Evolutionary conservation across 139 green algal species (phyloP).

Genomic region (Nannochloris sp.): DNA sequence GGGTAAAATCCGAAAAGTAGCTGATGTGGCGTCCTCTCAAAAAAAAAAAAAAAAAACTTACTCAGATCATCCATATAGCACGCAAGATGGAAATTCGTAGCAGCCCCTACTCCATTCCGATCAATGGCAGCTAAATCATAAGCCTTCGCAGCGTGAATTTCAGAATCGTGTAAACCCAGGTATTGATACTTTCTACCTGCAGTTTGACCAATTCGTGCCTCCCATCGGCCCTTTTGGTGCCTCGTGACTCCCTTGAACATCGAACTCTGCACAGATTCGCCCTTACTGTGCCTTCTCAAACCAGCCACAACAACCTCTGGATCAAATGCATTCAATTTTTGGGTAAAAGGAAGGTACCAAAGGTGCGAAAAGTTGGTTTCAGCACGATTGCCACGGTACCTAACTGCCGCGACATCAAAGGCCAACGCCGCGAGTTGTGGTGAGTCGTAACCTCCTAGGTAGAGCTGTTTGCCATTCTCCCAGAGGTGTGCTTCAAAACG

Average conservation of each 20-base stretch:
- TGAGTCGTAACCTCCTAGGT: conserved; percentile 9
- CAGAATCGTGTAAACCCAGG: conserved; percentile 57
- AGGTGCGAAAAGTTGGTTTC: conserved; percentile 8
- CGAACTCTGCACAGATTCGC: conserved; percentile 39
- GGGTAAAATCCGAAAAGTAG: too few species aligned
- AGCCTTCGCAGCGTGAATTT: conserved; percentile 60
- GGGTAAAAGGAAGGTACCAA: not conserved
- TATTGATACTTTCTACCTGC: conserved; percentile 30
- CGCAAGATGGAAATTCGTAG: conserved; percentile 68
- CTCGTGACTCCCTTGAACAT: conserved; percentile 63
- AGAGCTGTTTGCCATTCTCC: conserved; percentile 16
- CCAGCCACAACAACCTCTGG: conserved; percentile 16
- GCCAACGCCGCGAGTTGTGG: conserved; percentile 7
- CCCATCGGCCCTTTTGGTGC: conserved; percentile 71
- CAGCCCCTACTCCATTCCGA: conserved; percentile 43
- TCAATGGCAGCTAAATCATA: conserved; percentile 61
- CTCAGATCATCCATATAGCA: conserved; percentile 45
- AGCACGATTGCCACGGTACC: not conserved
- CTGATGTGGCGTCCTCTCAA: too few species aligned
- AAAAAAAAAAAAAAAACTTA: not conserved
- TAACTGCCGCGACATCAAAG: conserved; percentile 7
- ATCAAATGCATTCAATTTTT: not conserved
- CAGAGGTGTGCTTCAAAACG: conserved; percentile 10
- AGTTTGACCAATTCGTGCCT: conserved; percentile 53
- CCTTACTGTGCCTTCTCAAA: conserved; percentile 24